A percentile compares a stretch with the other conserved stretches of the same genome.
These are phyloP conservation scores for Exophiala xenobiotica DNA, from an alignment of 2,329 filamentous ascomycete species.

Conservation along the genomic window DNA sequence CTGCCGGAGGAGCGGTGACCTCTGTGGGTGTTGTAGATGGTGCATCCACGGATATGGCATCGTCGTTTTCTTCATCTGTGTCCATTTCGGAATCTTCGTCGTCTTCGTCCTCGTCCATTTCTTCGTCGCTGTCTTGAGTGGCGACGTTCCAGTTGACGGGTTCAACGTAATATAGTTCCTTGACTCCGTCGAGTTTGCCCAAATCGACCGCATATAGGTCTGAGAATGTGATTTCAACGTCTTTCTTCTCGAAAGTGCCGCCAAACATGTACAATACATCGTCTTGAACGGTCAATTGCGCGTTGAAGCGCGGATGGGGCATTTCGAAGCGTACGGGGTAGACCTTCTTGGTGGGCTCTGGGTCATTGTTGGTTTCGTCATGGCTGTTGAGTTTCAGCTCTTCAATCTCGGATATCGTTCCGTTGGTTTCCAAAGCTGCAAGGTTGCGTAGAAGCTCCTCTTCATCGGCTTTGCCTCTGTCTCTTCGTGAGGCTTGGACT, in stretches of 20 bases:
- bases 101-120: slow-evolving; percentile 43
- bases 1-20: slow-evolving; percentile 31
- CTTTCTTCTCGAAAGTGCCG: slow-evolving; percentile 91
- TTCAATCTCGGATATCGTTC: slow-evolving; percentile 57
- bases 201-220: slow-evolving; percentile 91
- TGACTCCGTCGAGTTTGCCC: slow-evolving; percentile 91
- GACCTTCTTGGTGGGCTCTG: slow-evolving; percentile 51
- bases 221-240: slow-evolving; percentile 92
- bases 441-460: slow-evolving; percentile 86
- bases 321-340: slow-evolving; percentile 73
- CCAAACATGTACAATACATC: slow-evolving; percentile 93
- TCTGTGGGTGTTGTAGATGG: slow-evolving; percentile 41
- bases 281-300: slow-evolving; percentile 84
- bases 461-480: slow-evolving; percentile 81
- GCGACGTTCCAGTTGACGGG: slow-evolving; percentile 78
- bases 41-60: slow-evolving; percentile 38
- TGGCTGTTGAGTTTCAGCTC: slow-evolving; percentile 42
- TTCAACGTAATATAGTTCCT: slow-evolving; percentile 82
- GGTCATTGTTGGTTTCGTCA: slow-evolving; percentile 57
- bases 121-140: slow-evolving; percentile 60
- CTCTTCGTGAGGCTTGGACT: slow-evolving; percentile 45
- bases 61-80: slow-evolving; percentile 50
- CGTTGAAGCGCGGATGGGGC: slow-evolving; percentile 88
- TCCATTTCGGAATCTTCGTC: slow-evolving; percentile 45
- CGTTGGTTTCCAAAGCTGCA: slow-evolving; percentile 77